Conservation (phyloP, 2,329 filamentous ascomycete species). For the Botrytis paeoniae region DNA sequence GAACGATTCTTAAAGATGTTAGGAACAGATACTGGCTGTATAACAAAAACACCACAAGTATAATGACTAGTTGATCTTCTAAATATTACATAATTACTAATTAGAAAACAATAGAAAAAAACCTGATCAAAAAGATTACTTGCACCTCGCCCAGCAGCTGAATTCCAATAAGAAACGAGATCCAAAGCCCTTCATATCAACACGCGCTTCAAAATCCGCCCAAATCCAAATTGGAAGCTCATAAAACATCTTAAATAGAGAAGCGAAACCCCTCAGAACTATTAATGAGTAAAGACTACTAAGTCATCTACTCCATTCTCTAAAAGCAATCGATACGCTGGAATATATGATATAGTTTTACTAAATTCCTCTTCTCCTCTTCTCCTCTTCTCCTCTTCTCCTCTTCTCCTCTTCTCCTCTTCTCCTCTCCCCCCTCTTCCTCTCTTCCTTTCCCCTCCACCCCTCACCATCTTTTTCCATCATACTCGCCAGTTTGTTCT, state of each 20-base stretch:
- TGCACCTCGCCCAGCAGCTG: background rate
- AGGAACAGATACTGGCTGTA: background rate
- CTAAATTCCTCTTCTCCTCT: background rate
- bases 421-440: too few relatives aligned
- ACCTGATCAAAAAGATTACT: background rate
- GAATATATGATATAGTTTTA: background rate
- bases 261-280: background rate
- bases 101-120: background rate
- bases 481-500: background rate
- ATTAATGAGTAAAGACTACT: background rate
- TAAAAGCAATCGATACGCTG: background rate
- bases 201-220: too few relatives aligned
- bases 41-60: background rate
- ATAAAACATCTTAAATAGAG: background rate
- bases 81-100: background rate
- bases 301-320: background rate
- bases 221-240: too few relatives aligned
- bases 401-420: too few relatives aligned
- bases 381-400: accelerated
- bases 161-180: background rate
- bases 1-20: background rate
- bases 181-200: background rate
- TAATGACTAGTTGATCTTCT: background rate
- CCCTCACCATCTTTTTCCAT: background rate
- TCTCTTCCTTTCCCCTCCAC: too few relatives aligned